Conservation (phyloP, 164 flowering plant species). For the Amborella trichopoda region DNA sequence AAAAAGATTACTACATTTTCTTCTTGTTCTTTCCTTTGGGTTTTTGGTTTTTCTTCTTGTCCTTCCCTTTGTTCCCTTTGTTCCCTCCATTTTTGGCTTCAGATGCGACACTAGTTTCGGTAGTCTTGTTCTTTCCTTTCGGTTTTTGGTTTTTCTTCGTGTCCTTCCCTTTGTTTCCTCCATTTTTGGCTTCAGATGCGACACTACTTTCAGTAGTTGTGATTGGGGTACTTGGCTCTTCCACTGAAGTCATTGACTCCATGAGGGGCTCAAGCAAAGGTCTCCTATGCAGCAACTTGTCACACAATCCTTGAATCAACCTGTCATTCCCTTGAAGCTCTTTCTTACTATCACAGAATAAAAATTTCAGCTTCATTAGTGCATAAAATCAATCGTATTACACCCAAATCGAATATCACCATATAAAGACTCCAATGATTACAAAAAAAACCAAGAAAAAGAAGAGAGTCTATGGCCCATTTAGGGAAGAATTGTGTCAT, state of each 20-base stretch:
- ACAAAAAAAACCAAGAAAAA: neutral
- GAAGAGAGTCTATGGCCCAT: neutral
- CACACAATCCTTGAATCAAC: conserved; percentile 1
- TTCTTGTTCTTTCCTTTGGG: no score
- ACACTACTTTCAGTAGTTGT: neutral
- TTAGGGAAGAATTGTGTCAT: no score
- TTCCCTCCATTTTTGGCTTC: no score
- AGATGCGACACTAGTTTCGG: no score
- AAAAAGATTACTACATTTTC: no score
- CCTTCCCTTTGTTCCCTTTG: no score
- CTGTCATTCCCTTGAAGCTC: conserved; percentile 8
- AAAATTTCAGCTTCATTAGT: neutral
- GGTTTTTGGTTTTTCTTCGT: conserved; percentile 2
- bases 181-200: neutral
- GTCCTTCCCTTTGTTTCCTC: neutral
- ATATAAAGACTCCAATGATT: neutral
- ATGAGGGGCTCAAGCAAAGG: conserved; percentile 14
- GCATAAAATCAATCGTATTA: neutral
- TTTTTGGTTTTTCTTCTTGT: no score
- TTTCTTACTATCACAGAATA: conserved; percentile 7
- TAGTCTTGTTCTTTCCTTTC: neutral
- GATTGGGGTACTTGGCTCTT: neutral
- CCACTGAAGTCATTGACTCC: conserved; percentile 10
- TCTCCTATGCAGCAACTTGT: conserved; percentile 7
- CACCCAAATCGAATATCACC: no score